A percentile compares a stretch with the other conserved stretches of the same genome.
Conservation (phyloP, 2,329 filamentous ascomycete genomes). For the Colletotrichum scovillei region DNA sequence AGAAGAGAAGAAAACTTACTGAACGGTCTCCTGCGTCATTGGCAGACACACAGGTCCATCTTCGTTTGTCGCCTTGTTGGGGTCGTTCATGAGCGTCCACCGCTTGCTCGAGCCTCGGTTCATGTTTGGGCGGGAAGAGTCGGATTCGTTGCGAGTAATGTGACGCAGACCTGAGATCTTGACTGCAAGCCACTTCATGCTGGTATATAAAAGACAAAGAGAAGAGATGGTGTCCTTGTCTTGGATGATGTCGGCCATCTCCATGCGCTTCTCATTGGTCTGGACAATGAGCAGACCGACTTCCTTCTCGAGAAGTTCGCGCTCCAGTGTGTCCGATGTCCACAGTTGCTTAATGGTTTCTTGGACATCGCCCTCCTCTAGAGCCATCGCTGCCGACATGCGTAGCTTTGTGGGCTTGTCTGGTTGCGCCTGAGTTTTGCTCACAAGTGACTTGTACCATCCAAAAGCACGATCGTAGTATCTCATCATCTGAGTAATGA, state of each 20-base stretch:
- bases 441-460: constrained; percentile 89
- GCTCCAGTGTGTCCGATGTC: constrained; percentile 62
- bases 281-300: constrained; percentile 66
- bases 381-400: constrained; percentile 79
- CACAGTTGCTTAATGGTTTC: constrained; percentile 77
- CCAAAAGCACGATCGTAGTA: constrained; percentile 93
- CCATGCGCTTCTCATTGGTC: constrained; percentile 71
- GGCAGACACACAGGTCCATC: constrained; percentile 82
- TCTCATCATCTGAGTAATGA: constrained; percentile 91
- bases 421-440: constrained; percentile 70
- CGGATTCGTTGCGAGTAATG: constrained; percentile 79
- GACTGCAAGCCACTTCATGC: constrained; percentile 96
- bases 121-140: constrained; percentile 68
- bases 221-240: constrained; percentile 88
- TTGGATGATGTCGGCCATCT: constrained; percentile 85
- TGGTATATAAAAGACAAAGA: constrained; percentile 91
- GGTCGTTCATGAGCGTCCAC: constrained; percentile 84
- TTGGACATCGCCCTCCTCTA: constrained; percentile 77
- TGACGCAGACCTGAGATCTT: constrained; percentile 85
- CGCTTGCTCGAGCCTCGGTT: constrained; percentile 73
- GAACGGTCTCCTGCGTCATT: constrained; percentile 85
- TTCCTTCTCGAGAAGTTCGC: constrained; percentile 72
- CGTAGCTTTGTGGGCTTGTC: constrained; percentile 66
- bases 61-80: constrained; percentile 67
- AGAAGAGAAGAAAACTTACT: constrained; percentile 63